phyloP scores from a whole-genome alignment of 805 yeast species.

The Starmera quercuum region DNA sequence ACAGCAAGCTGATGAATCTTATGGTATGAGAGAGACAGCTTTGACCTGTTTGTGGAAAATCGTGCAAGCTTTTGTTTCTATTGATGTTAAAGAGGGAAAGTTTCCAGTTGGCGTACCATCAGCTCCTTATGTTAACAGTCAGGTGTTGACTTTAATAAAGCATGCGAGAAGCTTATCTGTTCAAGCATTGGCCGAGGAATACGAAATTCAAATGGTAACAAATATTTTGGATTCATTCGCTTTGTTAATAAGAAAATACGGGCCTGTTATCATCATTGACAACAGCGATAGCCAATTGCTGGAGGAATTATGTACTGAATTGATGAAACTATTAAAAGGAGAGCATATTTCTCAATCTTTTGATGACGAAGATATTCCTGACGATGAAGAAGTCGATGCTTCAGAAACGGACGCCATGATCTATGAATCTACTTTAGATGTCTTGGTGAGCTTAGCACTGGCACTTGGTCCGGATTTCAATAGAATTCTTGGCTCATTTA shows the following conservation, averaged over 20 bases:
- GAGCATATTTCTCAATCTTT: constrained; percentile 79
- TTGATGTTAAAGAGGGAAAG: constrained; percentile 39
- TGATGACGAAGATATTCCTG: constrained; percentile 57
- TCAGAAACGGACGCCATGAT: constrained; percentile 60
- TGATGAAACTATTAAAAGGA: constrained; percentile 69
- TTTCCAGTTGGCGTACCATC: constrained; percentile 61
- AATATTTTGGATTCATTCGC: constrained; percentile 67
- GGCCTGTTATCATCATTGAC: constrained; percentile 63
- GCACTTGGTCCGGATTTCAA: constrained; percentile 76
- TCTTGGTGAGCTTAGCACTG: constrained; percentile 65
- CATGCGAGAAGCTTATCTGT: constrained; percentile 63
- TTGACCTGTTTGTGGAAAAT: constrained; percentile 78
- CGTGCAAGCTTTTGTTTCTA: constrained; percentile 58
- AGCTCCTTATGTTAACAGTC: constrained; percentile 50
- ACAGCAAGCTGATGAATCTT: constrained; percentile 76
- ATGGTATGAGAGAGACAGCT: constrained; percentile 87
- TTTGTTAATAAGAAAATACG: constrained; percentile 61
- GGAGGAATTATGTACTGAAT: constrained; percentile 61
- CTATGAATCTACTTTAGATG: constrained; percentile 81
- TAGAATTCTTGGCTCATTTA: constrained; percentile 65
- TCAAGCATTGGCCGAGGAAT: constrained; percentile 64
- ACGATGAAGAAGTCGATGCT: constrained; percentile 49
- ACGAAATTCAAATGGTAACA: constrained; percentile 75
- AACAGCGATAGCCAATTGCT: constrained; percentile 48
- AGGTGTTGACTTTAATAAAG: constrained; percentile 50